A percentile compares a stretch with the other conserved stretches of the same genome.
Evolutionary conservation across 345 rosid genomes (phyloP).

Genomic region (Kernera saxatilis): DNA sequence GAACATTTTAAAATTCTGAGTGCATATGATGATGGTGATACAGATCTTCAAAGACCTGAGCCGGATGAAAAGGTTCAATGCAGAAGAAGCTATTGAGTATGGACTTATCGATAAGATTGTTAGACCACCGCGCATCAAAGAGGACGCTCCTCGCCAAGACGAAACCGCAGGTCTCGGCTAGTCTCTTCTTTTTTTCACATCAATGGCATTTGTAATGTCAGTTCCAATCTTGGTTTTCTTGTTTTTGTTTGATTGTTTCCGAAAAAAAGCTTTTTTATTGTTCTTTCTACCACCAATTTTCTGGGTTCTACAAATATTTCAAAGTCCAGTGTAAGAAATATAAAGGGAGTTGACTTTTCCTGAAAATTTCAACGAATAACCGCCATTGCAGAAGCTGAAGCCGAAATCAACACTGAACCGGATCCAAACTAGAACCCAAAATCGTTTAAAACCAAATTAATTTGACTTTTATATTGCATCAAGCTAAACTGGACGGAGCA

Average conservation of each 20-base stretch:
- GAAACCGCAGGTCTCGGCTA: slow-evolving; percentile 55
- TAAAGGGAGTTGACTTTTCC: background rate
- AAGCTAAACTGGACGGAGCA: no score
- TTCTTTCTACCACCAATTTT: background rate
- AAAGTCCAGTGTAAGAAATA: background rate
- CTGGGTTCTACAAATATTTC: background rate
- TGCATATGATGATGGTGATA: slow-evolving; percentile 2
- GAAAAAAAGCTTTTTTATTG: background rate
- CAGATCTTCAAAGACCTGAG: slow-evolving; percentile 65
- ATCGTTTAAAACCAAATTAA: no score
- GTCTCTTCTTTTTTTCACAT: background rate
- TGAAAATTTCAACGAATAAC: background rate
- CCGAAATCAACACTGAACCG: no score
- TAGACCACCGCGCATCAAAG: slow-evolving; percentile 61
- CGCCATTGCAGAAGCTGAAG: background rate
- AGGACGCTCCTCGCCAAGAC: slow-evolving; percentile 45
- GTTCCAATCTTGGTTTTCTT: background rate
- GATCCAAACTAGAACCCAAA: no score
- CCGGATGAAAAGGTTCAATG: slow-evolving; percentile 58
- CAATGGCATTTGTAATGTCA: background rate
- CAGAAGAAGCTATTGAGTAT: slow-evolving; percentile 74
- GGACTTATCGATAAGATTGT: slow-evolving; percentile 70
- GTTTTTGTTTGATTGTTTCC: slow-evolving; percentile 3
- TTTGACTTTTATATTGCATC: no score
- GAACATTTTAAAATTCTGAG: background rate